Evolutionary conservation across 1,139 yeast genomes (phyloP).

Genomic region (Nematodospora anomalae): DNA sequence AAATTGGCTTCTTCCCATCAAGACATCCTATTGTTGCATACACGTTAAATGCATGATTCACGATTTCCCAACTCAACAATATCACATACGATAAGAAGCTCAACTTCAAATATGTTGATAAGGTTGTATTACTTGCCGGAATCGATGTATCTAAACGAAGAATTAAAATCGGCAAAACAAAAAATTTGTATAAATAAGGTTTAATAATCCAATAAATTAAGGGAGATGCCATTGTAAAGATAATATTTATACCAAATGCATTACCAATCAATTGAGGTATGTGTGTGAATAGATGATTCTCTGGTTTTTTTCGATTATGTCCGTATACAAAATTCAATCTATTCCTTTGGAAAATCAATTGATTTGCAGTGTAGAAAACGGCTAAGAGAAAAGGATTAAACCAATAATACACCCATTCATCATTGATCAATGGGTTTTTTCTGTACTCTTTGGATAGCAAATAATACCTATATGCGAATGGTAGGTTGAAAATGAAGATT

Average conservation of each 20-base stretch:
- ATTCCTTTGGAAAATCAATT: constrained; percentile 59
- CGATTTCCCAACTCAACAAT: constrained; percentile 56
- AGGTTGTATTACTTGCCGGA: constrained; percentile 38
- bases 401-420: constrained; percentile 58
- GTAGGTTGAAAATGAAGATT: constrained; percentile 31
- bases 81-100: constrained; percentile 41
- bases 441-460: constrained; percentile 47
- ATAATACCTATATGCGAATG: constrained; percentile 30
- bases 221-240: constrained; percentile 39
- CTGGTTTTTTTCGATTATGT: constrained; percentile 42
- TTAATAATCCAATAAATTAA: constrained; percentile 48
- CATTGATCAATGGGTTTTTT: constrained; percentile 60
- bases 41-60: constrained; percentile 64
- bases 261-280: constrained; percentile 36
- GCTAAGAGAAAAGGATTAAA: constrained; percentile 29
- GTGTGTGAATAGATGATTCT: constrained; percentile 32
- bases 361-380: constrained; percentile 50
- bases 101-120: constrained; percentile 35
- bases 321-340: constrained; percentile 54
- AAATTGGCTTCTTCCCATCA: constrained; percentile 69
- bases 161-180: constrained; percentile 25
- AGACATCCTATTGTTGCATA: constrained; percentile 83
- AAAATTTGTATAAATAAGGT: constrained; percentile 42
- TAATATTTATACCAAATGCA: constrained; percentile 35
- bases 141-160: constrained; percentile 36